phyloP scores from a whole-genome alignment of 73 alveolate species.

The Paramecium bursaria region DNA sequence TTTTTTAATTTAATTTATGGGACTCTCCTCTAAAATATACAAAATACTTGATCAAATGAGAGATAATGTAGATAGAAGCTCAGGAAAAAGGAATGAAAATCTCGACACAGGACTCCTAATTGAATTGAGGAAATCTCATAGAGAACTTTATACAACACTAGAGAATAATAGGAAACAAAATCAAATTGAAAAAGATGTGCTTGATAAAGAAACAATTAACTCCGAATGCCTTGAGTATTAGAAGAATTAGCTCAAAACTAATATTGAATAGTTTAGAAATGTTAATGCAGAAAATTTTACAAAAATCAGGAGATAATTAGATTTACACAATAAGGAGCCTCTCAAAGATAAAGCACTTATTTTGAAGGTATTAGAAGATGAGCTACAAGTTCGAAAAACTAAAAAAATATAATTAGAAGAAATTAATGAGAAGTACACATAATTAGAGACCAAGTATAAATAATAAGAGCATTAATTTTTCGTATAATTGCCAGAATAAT shows the following conservation, averaged over 20 bases:
- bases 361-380: slow-evolving; percentile 6
- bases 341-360: background rate
- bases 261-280: background rate
- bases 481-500: slow-evolving; percentile 10
- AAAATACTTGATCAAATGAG: slow-evolving; percentile 40
- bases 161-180: slow-evolving; percentile 24
- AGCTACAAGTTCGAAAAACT: slow-evolving; percentile 38
- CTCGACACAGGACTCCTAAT: slow-evolving; percentile 8
- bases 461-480: slow-evolving; percentile 24
- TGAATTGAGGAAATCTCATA: slow-evolving; percentile 50
- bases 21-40: background rate
- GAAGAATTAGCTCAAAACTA: slow-evolving; percentile 6
- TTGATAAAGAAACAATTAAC: slow-evolving; percentile 25
- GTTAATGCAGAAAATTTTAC: background rate
- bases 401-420: slow-evolving; percentile 34
- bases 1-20: slow-evolving; percentile 2
- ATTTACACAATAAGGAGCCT: slow-evolving; percentile 35
- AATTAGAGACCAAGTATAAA: background rate
- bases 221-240: slow-evolving; percentile 33
- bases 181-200: slow-evolving; percentile 33
- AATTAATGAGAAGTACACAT: slow-evolving; percentile 2
- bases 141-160: slow-evolving; percentile 29
- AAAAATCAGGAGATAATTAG: background rate
- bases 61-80: slow-evolving; percentile 21
- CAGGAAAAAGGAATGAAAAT: slow-evolving; percentile 52